phyloP scores from a whole-genome alignment of 1,284 basidiomycete species.

The Gomphus bonarii region DNA sequence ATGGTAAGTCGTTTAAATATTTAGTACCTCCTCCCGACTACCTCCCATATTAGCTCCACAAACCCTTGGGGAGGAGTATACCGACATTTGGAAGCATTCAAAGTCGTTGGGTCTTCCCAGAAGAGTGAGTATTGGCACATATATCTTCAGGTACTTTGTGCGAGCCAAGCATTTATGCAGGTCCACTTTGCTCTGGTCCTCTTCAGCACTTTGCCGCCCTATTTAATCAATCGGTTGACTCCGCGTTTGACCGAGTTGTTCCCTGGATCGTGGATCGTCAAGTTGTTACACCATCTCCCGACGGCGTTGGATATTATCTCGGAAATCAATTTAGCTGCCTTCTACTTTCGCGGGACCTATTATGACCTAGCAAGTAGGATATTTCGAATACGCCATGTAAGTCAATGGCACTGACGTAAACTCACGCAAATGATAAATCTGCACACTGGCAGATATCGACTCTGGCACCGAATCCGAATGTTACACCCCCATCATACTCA shows the following conservation, averaged over 20 bases:
- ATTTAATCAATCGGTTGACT: conserved; percentile 45
- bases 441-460: conserved; percentile 50
- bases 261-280: conserved; percentile 25
- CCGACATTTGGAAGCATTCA: conserved; percentile 70
- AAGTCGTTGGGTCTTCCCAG: conserved; percentile 28
- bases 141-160: not conserved
- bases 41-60: conserved; percentile 45
- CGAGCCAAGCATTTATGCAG: conserved; percentile 10
- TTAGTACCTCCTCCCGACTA: conserved; percentile 6
- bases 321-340: conserved; percentile 74
- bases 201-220: conserved; percentile 52
- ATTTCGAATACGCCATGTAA: conserved; percentile 64
- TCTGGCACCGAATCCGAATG: conserved; percentile 58
- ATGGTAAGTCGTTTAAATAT: conserved; percentile 35
- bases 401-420: conserved; percentile 18
- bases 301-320: conserved; percentile 39
- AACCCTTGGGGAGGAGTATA: conserved; percentile 87
- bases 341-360: conserved; percentile 74
- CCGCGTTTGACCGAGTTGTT: conserved; percentile 19
- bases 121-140: not conserved
- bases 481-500: conserved; percentile 74
- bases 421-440: not conserved
- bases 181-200: conserved; percentile 50
- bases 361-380: conserved; percentile 68
- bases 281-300: conserved; percentile 35